A percentile compares a stretch with the other conserved stretches of the same genome.
Evolutionary conservation across 1,284 basidiomycete genomes (phyloP).

Genomic region (Rhodofomes roseus): DNA sequence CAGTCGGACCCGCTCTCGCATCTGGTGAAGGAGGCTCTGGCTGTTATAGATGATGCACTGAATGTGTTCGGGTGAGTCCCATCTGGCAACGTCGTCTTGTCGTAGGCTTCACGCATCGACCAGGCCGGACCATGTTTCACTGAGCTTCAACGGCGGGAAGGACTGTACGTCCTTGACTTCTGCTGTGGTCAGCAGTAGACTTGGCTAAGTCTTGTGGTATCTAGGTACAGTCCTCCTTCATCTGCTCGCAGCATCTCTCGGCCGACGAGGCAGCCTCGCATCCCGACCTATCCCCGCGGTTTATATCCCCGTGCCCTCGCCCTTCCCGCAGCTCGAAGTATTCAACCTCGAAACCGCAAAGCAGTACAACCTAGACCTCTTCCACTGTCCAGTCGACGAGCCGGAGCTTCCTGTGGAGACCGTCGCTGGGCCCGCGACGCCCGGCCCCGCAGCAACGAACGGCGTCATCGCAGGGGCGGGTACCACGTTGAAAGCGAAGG

Average conservation of each 20-base stretch:
- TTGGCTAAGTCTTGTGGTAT: not conserved
- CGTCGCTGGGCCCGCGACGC: constrained; percentile 34
- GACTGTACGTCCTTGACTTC: constrained; percentile 69
- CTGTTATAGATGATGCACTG: constrained; percentile 74
- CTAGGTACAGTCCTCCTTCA: constrained; percentile 92
- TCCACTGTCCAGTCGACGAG: constrained; percentile 45
- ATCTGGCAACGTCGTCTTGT: not conserved
- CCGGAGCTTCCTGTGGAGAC: constrained; percentile 40
- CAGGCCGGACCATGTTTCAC: constrained; percentile 65
- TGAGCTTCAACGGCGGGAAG: constrained; percentile 98
- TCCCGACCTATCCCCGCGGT: constrained; percentile 68
- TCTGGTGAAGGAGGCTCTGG: constrained; percentile 71
- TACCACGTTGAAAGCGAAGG: constrained; percentile 35
- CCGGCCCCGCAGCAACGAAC: constrained; percentile 1
- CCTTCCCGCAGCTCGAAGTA: constrained; percentile 80
- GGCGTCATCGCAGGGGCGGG: constrained; percentile 13
- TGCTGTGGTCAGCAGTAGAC: not conserved
- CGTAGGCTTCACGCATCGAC: constrained; percentile 1
- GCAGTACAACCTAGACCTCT: constrained; percentile 80
- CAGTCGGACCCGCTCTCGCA: constrained; percentile 51
- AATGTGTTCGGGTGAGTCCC: constrained; percentile 1
- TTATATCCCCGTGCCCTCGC: constrained; percentile 89
- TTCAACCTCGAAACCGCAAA: constrained; percentile 72
- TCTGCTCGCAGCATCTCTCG: constrained; percentile 76
- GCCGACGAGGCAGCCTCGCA: constrained; percentile 32